Evolutionary conservation across 2,329 filamentous ascomycete species (phyloP), one percentile per base, ranked within the genome.

Genomic region (Penicillium fuscoglaucum): DNA sequence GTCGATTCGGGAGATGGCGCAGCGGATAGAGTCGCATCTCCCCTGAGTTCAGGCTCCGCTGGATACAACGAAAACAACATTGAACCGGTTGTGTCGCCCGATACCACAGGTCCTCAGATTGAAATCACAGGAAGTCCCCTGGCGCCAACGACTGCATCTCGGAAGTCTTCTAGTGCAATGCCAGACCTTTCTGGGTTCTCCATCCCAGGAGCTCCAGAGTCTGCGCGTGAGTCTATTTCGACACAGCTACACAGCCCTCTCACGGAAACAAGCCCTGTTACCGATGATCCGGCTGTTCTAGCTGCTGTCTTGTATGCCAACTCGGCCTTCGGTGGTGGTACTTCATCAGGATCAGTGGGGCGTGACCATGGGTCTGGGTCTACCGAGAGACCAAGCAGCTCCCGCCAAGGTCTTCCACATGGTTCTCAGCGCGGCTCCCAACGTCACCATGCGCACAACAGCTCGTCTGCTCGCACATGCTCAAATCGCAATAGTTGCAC

Each of bases 401-500:
- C 68, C 35, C 71, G 69, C 12, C 67, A 73, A 51, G 68, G 59
- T 4, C 61, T 59, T 7, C 24, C 56, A 4, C 58, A 61, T 3
- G 53, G 56, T 8, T 62, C 65, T 33, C 67, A 61, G 12, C 64
- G 66, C 28, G 55, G 54, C 8, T 62, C 65, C 28, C 66, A 61
- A 21, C 64, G 66, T 26, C 70, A 73, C 40, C 71, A 74, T 47
- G 67, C 69, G 13, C 69, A 73, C 52, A 68, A 71, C 37, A 71
- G 64, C 45, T 77, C 74, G 1, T 73, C 74, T 19, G 69, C 65
- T 29, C 72, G 70, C 40, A 70, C 67, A 7, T 71, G 63, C 33
- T 72, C 73, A 4, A 70, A 73, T 55, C 72, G 74, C 47, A 72
- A 74, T 44, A 76, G 73, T 52, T 72, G 72, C 58, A 74, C 74